Percentiles rank a stretch among this genome's conserved stretches.
Evolutionary conservation across 257 asterid genomes (phyloP).

Genomic region (Lithospermum erythrorhizon): DNA sequence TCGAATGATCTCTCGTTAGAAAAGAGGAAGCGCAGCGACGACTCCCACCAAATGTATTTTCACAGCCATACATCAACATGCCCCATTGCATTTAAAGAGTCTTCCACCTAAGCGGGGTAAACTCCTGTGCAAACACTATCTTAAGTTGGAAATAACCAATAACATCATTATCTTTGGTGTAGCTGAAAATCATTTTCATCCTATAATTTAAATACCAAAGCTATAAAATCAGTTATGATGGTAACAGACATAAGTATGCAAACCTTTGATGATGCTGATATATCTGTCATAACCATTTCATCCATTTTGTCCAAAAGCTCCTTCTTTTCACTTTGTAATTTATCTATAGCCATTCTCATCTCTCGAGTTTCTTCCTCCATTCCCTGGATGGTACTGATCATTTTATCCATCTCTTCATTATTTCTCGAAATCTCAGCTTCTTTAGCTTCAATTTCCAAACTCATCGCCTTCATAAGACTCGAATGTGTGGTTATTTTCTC

Average conservation of each 20-base stretch:
- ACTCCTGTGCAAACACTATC: too few relatives aligned
- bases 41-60: too few relatives aligned
- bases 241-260: not conserved
- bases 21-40: too few relatives aligned
- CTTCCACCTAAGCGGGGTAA: too few relatives aligned
- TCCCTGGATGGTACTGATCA: constrained; percentile 13
- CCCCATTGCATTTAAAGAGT: too few relatives aligned
- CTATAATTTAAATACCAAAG: too few relatives aligned
- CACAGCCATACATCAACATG: too few relatives aligned
- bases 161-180: too few relatives aligned
- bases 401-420: constrained; percentile 22
- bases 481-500: constrained; percentile 17
- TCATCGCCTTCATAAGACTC: constrained; percentile 17
- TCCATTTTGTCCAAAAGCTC: constrained; percentile 18
- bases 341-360: constrained; percentile 15
- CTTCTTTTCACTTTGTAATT: constrained; percentile 24
- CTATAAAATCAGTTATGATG: too few relatives aligned
- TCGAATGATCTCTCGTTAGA: not conserved
- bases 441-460: constrained; percentile 21
- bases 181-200: too few relatives aligned
- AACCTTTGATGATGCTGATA: constrained; percentile 33
- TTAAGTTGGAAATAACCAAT: too few relatives aligned
- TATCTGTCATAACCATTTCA: constrained; percentile 23
- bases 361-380: constrained; percentile 34
- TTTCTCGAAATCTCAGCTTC: constrained; percentile 30